These are phyloP conservation scores for Pseudognaphalium luteoalbum DNA, from an alignment of 129 eudicot species.

Conservation along the genomic window DNA sequence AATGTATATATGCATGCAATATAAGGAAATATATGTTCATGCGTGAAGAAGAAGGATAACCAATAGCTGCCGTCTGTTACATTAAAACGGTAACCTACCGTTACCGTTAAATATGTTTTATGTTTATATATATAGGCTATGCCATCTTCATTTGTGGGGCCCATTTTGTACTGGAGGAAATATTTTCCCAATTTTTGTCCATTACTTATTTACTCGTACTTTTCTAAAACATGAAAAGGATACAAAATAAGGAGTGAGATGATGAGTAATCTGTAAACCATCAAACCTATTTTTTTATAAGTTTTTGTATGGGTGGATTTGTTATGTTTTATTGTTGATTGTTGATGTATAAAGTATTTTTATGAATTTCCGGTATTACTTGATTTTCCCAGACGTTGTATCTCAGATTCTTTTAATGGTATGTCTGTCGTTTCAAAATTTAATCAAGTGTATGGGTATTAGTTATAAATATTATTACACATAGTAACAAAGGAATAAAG, in stretches of 20 bases:
- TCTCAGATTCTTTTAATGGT: too few relatives aligned
- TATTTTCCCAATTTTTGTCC: conserved; percentile 10
- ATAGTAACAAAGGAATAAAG: too few relatives aligned
- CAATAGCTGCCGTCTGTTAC: conserved; percentile 26
- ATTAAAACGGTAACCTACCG: conserved; percentile 34
- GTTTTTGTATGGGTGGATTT: too few relatives aligned
- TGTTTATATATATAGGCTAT: conserved; percentile 8
- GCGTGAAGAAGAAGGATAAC: conserved; percentile 38
- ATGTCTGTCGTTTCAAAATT: too few relatives aligned
- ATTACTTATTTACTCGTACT: neutral
- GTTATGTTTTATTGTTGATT: too few relatives aligned
- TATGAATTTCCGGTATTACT: too few relatives aligned
- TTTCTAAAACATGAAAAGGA: neutral
- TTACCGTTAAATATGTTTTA: conserved; percentile 28
- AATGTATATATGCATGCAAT: conserved; percentile 46
- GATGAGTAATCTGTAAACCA: neutral
- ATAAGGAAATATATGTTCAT: conserved; percentile 37
- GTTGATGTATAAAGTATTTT: neutral
- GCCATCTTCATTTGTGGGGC: conserved; percentile 19
- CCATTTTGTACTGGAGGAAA: conserved; percentile 7
- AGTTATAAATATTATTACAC: too few relatives aligned
- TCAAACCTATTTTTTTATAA: too few relatives aligned
- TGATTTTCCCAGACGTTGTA: too few relatives aligned
- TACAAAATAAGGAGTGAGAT: neutral
- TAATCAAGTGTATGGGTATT: too few relatives aligned